Conservation (phyloP, 192 early-diverging fungal species). For the Gigaspora rosea region DNA sequence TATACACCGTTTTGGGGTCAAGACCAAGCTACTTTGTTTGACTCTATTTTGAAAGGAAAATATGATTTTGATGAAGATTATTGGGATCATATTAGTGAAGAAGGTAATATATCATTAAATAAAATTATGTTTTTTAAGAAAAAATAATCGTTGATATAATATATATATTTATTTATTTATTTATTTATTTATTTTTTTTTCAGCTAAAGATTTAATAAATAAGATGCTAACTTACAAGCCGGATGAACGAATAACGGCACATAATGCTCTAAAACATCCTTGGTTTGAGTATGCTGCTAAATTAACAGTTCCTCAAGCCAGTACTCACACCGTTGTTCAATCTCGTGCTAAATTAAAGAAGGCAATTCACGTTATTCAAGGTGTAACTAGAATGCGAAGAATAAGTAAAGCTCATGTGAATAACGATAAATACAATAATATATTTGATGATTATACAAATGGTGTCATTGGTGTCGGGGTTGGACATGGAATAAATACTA, state of each 20-base stretch:
- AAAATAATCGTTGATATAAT: no score
- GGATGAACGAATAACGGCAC: slow-evolving; percentile 70
- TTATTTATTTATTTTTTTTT: no score
- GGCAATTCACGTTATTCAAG: slow-evolving; percentile 8
- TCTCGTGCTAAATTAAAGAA: not conserved
- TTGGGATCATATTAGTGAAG: slow-evolving; percentile 80
- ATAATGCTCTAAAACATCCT: slow-evolving; percentile 79
- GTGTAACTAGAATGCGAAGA: slow-evolving; percentile 3
- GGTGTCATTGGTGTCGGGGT: no score
- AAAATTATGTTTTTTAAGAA: no score
- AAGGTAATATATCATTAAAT: slow-evolving; percentile 21
- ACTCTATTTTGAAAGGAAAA: slow-evolving; percentile 66
- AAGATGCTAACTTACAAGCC: slow-evolving; percentile 69
- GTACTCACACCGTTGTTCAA: not conserved
- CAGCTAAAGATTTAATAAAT: slow-evolving; percentile 64
- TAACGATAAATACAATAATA: not conserved
- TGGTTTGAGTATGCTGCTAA: slow-evolving; percentile 57
- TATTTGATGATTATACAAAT: not conserved
- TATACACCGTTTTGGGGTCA: slow-evolving; percentile 74
- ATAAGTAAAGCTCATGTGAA: not conserved
- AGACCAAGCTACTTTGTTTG: slow-evolving; percentile 62
- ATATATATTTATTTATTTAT: no score
- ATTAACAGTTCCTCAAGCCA: not conserved
- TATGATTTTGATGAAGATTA: slow-evolving; percentile 74
- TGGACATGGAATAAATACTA: no score